Conservation (phyloP, 805 yeast species). For the Cyberlindnera meyerae region DNA sequence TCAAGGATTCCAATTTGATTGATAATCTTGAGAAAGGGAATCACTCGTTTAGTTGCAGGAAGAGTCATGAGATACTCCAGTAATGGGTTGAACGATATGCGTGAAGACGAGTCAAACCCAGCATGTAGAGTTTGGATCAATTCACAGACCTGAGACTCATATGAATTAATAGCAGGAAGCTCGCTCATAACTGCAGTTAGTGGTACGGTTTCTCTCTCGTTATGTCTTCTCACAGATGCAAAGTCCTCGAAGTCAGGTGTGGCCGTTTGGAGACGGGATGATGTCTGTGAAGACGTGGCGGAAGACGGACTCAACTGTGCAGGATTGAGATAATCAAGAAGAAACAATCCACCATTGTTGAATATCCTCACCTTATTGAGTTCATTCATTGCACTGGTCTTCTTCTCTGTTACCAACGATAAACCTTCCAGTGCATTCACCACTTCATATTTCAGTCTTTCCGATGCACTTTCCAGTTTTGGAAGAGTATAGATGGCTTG, state of each 20-base stretch:
- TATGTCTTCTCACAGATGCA: constrained; percentile 20
- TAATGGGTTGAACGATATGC: constrained; percentile 8
- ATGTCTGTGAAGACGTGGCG: too few relatives aligned
- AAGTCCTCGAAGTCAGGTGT: constrained; percentile 20
- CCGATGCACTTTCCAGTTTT: constrained; percentile 12
- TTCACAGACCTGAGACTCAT: constrained; percentile 11
- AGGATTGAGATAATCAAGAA: constrained; percentile 12
- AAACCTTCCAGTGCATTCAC: constrained; percentile 12
- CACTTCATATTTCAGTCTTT: constrained; percentile 18
- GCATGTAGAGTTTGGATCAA: constrained; percentile 8
- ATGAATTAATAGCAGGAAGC: constrained; percentile 5
- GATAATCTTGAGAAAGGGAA: constrained; percentile 9
- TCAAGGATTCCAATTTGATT: constrained; percentile 2
- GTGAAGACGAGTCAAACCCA: constrained; percentile 5
- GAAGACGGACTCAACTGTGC: neutral
- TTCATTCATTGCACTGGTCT: constrained; percentile 2
- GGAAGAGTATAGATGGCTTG: constrained; percentile 12
- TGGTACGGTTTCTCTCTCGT: neutral
- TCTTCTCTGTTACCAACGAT: constrained; percentile 1
- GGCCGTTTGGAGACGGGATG: too few relatives aligned
- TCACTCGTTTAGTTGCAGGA: constrained; percentile 7
- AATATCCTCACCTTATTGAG: constrained; percentile 5
- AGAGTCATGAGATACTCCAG: constrained; percentile 11
- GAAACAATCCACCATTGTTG: constrained; percentile 17
- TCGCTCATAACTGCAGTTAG: constrained; percentile 4